Evolutionary conservation across 2,329 filamentous ascomycete genomes (phyloP).

Genomic region (Westerdykella sp.): DNA sequence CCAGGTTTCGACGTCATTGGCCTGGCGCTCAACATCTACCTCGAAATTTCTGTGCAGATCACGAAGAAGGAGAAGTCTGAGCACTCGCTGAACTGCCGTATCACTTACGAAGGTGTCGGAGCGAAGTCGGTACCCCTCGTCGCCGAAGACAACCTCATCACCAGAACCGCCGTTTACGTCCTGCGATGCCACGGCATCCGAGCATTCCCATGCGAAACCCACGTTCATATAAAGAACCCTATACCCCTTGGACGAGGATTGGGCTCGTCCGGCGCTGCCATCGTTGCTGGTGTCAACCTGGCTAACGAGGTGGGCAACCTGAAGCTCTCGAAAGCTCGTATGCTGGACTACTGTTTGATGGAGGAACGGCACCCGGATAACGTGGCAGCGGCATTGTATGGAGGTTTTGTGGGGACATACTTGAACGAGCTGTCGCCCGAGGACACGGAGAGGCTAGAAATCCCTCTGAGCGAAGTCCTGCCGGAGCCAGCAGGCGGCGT

Average conservation of each 20-base stretch:
- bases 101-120: slow-evolving; percentile 85
- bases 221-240: slow-evolving; percentile 91
- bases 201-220: slow-evolving; percentile 72
- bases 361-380: slow-evolving; percentile 56
- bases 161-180: slow-evolving; percentile 88
- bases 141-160: slow-evolving; percentile 86
- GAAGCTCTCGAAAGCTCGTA: slow-evolving; percentile 67
- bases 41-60: slow-evolving; percentile 79
- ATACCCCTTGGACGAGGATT: slow-evolving; percentile 89
- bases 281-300: slow-evolving; percentile 90
- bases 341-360: slow-evolving; percentile 97
- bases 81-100: slow-evolving; percentile 71
- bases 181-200: slow-evolving; percentile 85
- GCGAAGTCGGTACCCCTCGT: slow-evolving; percentile 74
- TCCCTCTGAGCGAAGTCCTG: slow-evolving; percentile 88
- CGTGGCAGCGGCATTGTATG: slow-evolving; percentile 88
- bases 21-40: slow-evolving; percentile 86
- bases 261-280: slow-evolving; percentile 91
- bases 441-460: slow-evolving; percentile 85
- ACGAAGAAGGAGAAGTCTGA: slow-evolving; percentile 47
- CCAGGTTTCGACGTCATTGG: slow-evolving; percentile 98
- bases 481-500: slow-evolving; percentile 84
- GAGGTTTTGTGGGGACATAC: slow-evolving; percentile 95
- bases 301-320: slow-evolving; percentile 83
- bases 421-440: slow-evolving; percentile 85